phyloP scores from a whole-genome alignment of 352 stramenopile species.

The Phytophthora macrochlamydospora region DNA sequence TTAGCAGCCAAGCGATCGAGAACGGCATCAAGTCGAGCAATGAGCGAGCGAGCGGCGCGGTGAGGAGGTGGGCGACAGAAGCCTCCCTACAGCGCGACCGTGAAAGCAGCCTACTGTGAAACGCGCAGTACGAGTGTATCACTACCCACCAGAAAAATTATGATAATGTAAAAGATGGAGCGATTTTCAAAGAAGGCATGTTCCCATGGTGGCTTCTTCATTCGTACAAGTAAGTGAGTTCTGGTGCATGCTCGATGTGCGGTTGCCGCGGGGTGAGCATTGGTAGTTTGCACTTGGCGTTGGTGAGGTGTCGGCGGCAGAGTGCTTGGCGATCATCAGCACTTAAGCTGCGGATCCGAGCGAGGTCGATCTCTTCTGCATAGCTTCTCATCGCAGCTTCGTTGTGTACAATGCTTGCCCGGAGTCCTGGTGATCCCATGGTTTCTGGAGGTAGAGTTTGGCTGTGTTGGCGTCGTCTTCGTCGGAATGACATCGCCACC shows the following conservation, averaged over 20 bases:
- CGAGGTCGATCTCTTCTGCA: constrained; percentile 32
- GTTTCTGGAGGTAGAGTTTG: constrained; percentile 4
- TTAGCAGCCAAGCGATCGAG: constrained; percentile 12
- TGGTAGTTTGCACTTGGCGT: constrained; percentile 14
- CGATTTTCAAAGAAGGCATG: constrained; percentile 33
- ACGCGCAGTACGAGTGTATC: constrained; percentile 42
- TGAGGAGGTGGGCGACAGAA: constrained; percentile 15
- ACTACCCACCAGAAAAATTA: constrained; percentile 42
- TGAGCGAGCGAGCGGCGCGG: constrained; percentile 28
- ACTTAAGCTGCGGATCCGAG: constrained; percentile 31
- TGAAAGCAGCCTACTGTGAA: constrained; percentile 37
- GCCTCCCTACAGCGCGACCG: constrained; percentile 7
- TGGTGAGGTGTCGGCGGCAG: not conserved
- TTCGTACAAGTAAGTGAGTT: no score
- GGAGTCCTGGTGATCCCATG: constrained; percentile 12
- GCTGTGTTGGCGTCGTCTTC: constrained; percentile 16
- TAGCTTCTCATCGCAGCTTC: constrained; percentile 39
- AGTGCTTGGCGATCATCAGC: constrained; percentile 32
- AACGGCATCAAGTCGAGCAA: constrained; percentile 35
- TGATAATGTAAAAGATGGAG: constrained; percentile 50
- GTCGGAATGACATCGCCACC: constrained; percentile 8
- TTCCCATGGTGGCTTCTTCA: not conserved
- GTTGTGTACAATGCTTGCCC: constrained; percentile 19
- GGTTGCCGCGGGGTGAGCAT: constrained; percentile 16
- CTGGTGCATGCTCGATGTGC: constrained; percentile 12